A percentile compares a stretch with the other conserved stretches of the same genome.
These are phyloP conservation scores for Tubosaeta sp. DNA, from an alignment of 768 basidiomycete species.

Conservation along the genomic window DNA sequence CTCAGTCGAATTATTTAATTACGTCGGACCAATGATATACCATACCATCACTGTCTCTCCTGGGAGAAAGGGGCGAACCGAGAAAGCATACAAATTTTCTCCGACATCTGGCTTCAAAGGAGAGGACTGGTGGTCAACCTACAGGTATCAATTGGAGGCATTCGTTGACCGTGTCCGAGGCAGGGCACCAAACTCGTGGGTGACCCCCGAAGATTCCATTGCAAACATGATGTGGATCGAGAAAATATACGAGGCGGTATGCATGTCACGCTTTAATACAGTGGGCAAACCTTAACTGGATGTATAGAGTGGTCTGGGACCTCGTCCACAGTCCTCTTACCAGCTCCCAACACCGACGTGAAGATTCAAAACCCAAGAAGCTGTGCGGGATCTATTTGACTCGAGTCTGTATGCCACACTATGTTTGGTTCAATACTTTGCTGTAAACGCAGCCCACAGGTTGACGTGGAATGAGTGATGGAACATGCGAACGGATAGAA, in stretches of 20 bases:
- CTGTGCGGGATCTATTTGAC: not conserved
- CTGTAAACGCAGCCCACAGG: too few relatives aligned
- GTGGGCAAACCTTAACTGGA: not conserved
- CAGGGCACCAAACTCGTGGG: constrained; percentile 50
- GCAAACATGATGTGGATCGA: constrained; percentile 57
- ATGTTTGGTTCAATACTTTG: too few relatives aligned
- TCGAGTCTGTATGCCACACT: too few relatives aligned
- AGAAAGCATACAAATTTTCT: constrained; percentile 42
- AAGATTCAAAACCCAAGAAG: not conserved
- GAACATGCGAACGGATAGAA: too few relatives aligned
- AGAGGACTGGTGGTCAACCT: constrained; percentile 56
- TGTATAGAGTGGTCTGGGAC: constrained; percentile 30
- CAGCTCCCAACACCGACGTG: constrained; percentile 13
- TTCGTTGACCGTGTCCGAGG: constrained; percentile 59
- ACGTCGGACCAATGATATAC: constrained; percentile 41
- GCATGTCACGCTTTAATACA: constrained; percentile 7
- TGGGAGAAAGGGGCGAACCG: constrained; percentile 31
- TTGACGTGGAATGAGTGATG: too few relatives aligned
- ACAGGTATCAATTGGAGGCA: constrained; percentile 55
- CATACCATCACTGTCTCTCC: constrained; percentile 46
- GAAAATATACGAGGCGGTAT: constrained; percentile 49
- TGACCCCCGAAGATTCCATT: constrained; percentile 49
- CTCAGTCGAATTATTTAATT: constrained; percentile 39
- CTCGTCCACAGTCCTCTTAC: constrained; percentile 31
- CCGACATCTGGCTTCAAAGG: constrained; percentile 35